phyloP scores from a whole-genome alignment of 371 early-diverging fungal genomes.

The Mucor piriformis region DNA sequence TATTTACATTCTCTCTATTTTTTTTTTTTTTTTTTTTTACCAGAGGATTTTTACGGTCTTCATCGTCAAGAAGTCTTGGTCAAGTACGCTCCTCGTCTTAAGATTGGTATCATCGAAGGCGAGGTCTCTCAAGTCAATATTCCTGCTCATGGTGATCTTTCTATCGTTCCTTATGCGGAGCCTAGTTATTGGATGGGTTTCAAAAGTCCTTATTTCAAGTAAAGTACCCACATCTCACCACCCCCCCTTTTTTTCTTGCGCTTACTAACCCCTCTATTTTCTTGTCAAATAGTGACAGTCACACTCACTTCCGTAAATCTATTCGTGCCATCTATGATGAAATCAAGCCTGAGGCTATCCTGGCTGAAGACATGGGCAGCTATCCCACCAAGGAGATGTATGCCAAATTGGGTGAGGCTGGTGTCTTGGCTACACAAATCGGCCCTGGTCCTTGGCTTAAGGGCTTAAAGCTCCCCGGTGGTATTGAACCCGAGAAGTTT shows the following conservation, averaged over 20 bases:
- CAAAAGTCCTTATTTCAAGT: constrained; percentile 65
- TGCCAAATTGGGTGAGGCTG: constrained; percentile 61
- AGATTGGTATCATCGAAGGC: constrained; percentile 53
- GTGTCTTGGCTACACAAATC: constrained; percentile 67
- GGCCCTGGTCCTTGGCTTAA: constrained; percentile 61
- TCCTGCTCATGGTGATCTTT: constrained; percentile 40
- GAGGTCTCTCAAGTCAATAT: constrained; percentile 27
- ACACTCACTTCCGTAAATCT: constrained; percentile 56
- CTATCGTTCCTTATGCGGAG: constrained; percentile 65
- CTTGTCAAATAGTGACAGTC: constrained; percentile 52
- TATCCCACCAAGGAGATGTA: constrained; percentile 53
- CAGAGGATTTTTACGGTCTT: constrained; percentile 54
- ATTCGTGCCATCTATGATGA: constrained; percentile 59
- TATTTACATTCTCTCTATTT: constrained; percentile 2
- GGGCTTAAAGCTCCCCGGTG: constrained; percentile 45
- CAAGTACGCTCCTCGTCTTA: constrained; percentile 54
- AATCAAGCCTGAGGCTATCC: constrained; percentile 46
- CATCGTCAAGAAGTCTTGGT: constrained; percentile 70
- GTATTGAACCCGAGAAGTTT: constrained; percentile 59
- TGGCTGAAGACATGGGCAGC: constrained; percentile 46
- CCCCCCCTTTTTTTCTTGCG: neutral
- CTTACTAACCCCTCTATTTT: constrained; percentile 3
- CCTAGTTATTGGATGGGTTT: constrained; percentile 58
- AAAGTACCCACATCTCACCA: constrained; percentile 11
- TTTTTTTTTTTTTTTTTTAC: neutral